Evolutionary conservation across 192 early-diverging fungal genomes (phyloP).

Genomic region (Coemansia sp.): DNA sequence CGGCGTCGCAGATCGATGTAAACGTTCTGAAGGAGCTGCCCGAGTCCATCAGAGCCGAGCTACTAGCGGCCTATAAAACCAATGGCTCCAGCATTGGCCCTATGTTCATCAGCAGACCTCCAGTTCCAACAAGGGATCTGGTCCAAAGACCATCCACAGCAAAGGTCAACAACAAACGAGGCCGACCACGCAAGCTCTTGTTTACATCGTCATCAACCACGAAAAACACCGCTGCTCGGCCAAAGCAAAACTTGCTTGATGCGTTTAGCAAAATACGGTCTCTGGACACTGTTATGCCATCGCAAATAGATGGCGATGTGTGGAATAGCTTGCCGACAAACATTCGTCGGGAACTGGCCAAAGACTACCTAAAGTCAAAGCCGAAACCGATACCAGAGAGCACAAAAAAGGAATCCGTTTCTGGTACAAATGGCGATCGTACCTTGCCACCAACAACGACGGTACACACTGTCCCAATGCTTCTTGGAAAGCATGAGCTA

Average conservation of each 20-base stretch:
- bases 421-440: not conserved
- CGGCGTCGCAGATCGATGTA: slow-evolving; percentile 44
- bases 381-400: slow-evolving; percentile 8
- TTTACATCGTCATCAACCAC: slow-evolving; percentile 7
- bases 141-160: not conserved
- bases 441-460: not conserved
- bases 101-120: not conserved
- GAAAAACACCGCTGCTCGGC: not conserved
- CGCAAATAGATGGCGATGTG: slow-evolving; percentile 41
- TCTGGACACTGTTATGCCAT: slow-evolving; percentile 42
- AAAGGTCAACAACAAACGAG: slow-evolving; percentile 13
- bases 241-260: slow-evolving; percentile 22
- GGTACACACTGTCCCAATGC: slow-evolving; percentile 8
- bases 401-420: not conserved
- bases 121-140: not conserved
- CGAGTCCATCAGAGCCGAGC: slow-evolving; percentile 35
- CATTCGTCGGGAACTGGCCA: slow-evolving; percentile 41
- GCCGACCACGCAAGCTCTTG: slow-evolving; percentile 29
- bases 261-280: slow-evolving; percentile 35
- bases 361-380: slow-evolving; percentile 31
- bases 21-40: slow-evolving; percentile 37
- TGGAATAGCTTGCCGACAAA: slow-evolving; percentile 30
- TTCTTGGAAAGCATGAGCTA: slow-evolving; percentile 22
- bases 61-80: slow-evolving; percentile 22
- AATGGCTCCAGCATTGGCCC: slow-evolving; percentile 6